Evolutionary conservation across 2,329 filamentous ascomycete species (phyloP).

Genomic region (Curvularia lunata): DNA sequence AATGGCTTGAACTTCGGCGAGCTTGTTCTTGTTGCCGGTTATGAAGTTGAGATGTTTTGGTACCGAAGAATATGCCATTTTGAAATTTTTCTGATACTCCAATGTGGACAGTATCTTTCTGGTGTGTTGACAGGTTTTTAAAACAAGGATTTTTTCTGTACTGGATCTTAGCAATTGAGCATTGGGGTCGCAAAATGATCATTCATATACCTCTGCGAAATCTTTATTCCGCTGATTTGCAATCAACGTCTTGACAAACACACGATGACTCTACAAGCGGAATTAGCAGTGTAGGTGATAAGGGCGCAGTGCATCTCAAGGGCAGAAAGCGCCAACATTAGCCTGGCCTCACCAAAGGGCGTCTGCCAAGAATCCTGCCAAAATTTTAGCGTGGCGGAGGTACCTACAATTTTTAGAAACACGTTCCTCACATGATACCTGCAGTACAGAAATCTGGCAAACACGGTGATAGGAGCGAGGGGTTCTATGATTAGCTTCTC

Average conservation of each 20-base stretch:
- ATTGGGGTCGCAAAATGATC: not conserved
- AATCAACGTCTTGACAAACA: conserved; percentile 11
- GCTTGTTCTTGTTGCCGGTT: conserved; percentile 94
- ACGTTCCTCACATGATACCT: conserved; percentile 2
- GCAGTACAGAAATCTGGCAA: conserved; percentile 1
- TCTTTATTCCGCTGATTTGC: not conserved
- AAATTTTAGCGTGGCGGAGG: not conserved
- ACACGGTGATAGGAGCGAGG: conserved; percentile 15
- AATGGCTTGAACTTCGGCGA: conserved; percentile 84
- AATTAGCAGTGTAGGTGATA: conserved; percentile 13
- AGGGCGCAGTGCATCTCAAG: conserved; percentile 8
- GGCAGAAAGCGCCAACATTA: not conserved
- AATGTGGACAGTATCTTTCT: not conserved
- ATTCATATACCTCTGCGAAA: not conserved
- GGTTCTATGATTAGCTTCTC: conserved; percentile 15
- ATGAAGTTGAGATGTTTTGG: conserved; percentile 81
- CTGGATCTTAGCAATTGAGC: not conserved
- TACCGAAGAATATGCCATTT: conserved; percentile 24
- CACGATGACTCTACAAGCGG: conserved; percentile 20
- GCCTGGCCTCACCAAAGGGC: conserved; percentile 10
- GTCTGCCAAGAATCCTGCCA: not conserved
- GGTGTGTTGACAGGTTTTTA: not conserved
- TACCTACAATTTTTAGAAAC: conserved; percentile 9
- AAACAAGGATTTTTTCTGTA: not conserved
- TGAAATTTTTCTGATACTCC: not conserved